Evolutionary conservation across 768 basidiomycete genomes (phyloP).

Genomic region (Strobilomyces confusus): DNA sequence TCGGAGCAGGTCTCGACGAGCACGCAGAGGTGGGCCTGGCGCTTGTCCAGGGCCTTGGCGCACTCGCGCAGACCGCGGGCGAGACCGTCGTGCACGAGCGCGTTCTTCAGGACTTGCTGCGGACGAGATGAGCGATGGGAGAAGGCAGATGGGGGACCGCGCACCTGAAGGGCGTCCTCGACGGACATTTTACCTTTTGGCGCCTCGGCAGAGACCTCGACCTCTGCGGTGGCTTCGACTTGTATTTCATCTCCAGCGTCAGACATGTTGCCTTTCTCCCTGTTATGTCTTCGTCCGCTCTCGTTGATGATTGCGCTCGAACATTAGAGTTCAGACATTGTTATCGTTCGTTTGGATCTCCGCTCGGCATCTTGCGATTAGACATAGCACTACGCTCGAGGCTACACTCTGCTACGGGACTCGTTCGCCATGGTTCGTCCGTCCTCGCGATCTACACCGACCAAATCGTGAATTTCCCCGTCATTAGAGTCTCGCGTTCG

Average conservation of each 20-base stretch:
- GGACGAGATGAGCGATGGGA: slow-evolving; percentile 5
- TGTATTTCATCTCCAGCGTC: slow-evolving; percentile 94
- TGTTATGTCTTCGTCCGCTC: slow-evolving; percentile 75
- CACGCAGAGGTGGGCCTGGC: slow-evolving; percentile 97
- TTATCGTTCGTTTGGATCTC: slow-evolving; percentile 43
- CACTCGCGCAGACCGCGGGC: slow-evolving; percentile 96
- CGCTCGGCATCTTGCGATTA: slow-evolving; percentile 45
- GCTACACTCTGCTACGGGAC: no score
- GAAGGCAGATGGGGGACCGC: slow-evolving; percentile 9
- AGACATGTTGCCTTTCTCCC: slow-evolving; percentile 65
- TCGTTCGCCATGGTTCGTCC: slow-evolving; percentile 31
- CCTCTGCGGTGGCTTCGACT: slow-evolving; percentile 65
- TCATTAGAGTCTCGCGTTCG: slow-evolving; percentile 62
- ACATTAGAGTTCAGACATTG: slow-evolving; percentile 50
- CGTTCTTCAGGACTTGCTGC: slow-evolving; percentile 98
- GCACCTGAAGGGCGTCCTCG: slow-evolving; percentile 90
- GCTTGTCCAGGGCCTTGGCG: slow-evolving; percentile 97
- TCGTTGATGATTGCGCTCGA: slow-evolving; percentile 74
- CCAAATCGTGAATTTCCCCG: not conserved
- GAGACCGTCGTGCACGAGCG: slow-evolving; percentile 96
- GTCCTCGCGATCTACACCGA: slow-evolving; percentile 4
- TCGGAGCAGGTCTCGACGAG: slow-evolving; percentile 99
- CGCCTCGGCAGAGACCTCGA: slow-evolving; percentile 82
- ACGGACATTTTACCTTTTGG: slow-evolving; percentile 95
- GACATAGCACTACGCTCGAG: no score